Evolutionary conservation across 164 flowering plant genomes (phyloP), one percentile per base, ranked within the genome.

Genomic region (Chimonanthus praecox): DNA sequence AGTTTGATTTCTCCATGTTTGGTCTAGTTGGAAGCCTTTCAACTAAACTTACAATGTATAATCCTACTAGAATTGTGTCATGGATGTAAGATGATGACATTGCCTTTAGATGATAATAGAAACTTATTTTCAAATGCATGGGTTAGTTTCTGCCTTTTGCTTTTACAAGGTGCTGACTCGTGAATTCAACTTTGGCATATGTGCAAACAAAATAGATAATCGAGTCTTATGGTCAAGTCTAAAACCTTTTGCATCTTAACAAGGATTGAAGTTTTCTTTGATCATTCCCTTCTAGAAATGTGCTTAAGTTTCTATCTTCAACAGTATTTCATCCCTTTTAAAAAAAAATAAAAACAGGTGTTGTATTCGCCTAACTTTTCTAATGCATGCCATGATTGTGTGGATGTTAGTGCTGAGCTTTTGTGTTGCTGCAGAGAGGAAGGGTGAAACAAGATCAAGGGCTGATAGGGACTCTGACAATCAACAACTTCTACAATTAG

Each of bases 381-480:
- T n/a, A 13, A 54, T 11, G 16, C 16, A 54, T 54, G 4, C 16
- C 60, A 11, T 54, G 16, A 15, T 13, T 11, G 16, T n/a, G 5
- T 13, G 16, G 3, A n/a, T 54, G 60, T 13, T 54, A n/a, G 13
- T 54, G 4, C 60, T 33, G 33, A 33, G 33, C 33, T 33, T 33
- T 33, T 33, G 33, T 54, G 47, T 72, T 80, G 69, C 64, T 77
- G 83, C 87, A 85, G 98, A 96, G 47, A 94, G 88, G 80, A 92
- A 87, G 82, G 81, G 73, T n/a, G 97, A 90, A 44, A 82, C 88
- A 76, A 87, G 94, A 80, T 79, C 91, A 70, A 88, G 97, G 75
- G 78, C 78, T 49, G 95, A 90, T 75, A 84, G 97, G 60, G 98
- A 95, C 3, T 82, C 94, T 51, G 97, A 93, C 70, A 88, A 90